A percentile compares a stretch with the other conserved stretches of the same genome.
Evolutionary conservation across 192 early-diverging fungal genomes (phyloP).

Genomic region (Rhizoclosmatium sp.): DNA sequence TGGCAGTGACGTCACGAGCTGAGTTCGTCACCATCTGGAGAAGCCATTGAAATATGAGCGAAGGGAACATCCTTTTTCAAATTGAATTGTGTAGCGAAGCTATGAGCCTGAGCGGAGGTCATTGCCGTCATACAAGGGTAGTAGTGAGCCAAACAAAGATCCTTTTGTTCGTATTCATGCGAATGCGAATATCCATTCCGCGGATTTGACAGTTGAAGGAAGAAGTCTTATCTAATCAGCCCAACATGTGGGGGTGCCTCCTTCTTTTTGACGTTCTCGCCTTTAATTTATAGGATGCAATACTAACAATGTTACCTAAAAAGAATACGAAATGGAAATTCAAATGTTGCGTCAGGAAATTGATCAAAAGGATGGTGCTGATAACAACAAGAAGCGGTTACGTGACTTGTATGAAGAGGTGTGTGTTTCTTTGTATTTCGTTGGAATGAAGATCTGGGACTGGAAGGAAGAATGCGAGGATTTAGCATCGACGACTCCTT

Average conservation of each 20-base stretch:
- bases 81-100: background rate
- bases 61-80: background rate
- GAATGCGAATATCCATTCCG: too few species aligned
- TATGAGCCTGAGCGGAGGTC: background rate
- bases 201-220: too few species aligned
- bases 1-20: background rate
- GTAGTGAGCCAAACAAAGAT: too few species aligned
- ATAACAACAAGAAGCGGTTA: slow-evolving; percentile 41
- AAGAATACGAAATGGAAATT: slow-evolving; percentile 89
- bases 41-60: background rate
- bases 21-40: background rate
- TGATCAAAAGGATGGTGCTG: background rate
- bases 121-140: slow-evolving; percentile 20
- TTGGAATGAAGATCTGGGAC: background rate
- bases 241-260: too few species aligned
- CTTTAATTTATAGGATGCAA: too few species aligned
- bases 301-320: too few species aligned
- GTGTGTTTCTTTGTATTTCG: background rate
- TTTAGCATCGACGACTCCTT: background rate
- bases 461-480: background rate
- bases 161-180: too few species aligned
- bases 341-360: slow-evolving; percentile 83
- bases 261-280: too few species aligned
- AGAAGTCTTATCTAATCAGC: too few species aligned
- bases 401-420: slow-evolving; percentile 39